Evolutionary conservation across 179 eudicot genomes (phyloP).

Genomic region (Heliamphora pulchella): DNA sequence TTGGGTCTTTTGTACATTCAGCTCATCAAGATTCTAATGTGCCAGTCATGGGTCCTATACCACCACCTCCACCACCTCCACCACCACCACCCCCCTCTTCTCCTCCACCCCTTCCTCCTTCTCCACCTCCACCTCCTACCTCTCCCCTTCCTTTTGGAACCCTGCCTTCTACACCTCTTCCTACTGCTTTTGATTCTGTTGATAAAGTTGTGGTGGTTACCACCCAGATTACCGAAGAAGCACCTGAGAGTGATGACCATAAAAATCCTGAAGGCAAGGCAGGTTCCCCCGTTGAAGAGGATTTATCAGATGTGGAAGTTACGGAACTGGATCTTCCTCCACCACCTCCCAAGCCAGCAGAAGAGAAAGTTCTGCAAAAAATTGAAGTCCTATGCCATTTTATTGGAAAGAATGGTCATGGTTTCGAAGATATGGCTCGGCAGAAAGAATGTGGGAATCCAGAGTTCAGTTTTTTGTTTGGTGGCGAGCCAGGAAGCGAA

Average conservation of each 20-base stretch:
- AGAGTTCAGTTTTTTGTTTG: constrained; percentile 51
- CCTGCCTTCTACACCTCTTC: constrained; percentile 15
- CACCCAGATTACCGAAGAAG: constrained; percentile 21
- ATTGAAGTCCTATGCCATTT: constrained; percentile 47
- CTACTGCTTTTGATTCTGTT: constrained; percentile 21
- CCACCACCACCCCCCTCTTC: constrained; percentile 51
- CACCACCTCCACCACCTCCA: constrained; percentile 34
- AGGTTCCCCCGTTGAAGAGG: constrained; percentile 14
- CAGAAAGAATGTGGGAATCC: constrained; percentile 52
- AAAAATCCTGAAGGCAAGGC: constrained; percentile 11
- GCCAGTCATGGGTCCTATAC: constrained; percentile 22
- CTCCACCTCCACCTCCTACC: constrained; percentile 39
- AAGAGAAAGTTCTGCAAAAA: constrained; percentile 38
- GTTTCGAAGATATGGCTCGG: constrained; percentile 45
- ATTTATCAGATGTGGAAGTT: constrained; percentile 16
- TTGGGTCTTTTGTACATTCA: constrained; percentile 25
- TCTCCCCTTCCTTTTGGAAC: constrained; percentile 19
- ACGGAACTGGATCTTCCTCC: constrained; percentile 30
- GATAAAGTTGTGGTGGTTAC: constrained; percentile 17
- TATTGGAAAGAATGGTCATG: constrained; percentile 53
- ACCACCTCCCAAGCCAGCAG: constrained; percentile 51
- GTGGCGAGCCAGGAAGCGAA: constrained; percentile 60
- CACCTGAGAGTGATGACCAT: constrained; percentile 5
- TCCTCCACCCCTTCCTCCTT: constrained; percentile 41
- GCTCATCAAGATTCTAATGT: constrained; percentile 18